phyloP scores from a whole-genome alignment of 1,284 basidiomycete species.

The Vanrija humicola region DNA sequence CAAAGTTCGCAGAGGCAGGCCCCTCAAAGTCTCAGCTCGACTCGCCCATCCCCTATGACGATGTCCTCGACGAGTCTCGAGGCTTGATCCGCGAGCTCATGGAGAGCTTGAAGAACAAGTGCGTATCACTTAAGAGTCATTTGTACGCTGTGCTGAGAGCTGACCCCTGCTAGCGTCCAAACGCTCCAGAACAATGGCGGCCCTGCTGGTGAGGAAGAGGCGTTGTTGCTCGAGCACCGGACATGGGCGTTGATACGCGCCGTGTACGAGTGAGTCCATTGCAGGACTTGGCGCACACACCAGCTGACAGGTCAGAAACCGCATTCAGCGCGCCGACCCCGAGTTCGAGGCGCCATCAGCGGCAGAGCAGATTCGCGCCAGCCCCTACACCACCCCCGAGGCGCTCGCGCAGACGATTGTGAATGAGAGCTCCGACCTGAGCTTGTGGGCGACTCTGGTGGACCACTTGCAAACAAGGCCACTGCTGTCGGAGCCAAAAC shows the following conservation, averaged over 20 bases:
- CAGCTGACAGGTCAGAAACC: constrained; percentile 25
- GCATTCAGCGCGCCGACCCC: constrained; percentile 28
- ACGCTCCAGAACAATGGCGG: no score
- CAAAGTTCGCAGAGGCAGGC: constrained; percentile 37
- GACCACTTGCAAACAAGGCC: constrained; percentile 44
- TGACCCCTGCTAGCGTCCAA: no score
- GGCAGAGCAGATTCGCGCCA: constrained; percentile 22
- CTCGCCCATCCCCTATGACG: constrained; percentile 33
- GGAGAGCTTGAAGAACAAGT: constrained; percentile 34
- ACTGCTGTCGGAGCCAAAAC: constrained; percentile 32
- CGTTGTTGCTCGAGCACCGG: constrained; percentile 40
- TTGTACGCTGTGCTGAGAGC: constrained; percentile 5
- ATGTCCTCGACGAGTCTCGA: constrained; percentile 36
- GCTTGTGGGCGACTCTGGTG: constrained; percentile 37
- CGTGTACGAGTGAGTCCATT: constrained; percentile 34
- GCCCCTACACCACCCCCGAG: constrained; percentile 41
- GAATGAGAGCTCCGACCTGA: constrained; percentile 38
- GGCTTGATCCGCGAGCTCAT: constrained; percentile 35
- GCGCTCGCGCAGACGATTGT: constrained; percentile 41
- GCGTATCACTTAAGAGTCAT: constrained; percentile 1
- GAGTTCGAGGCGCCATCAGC: constrained; percentile 28
- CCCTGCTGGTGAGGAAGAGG: constrained; percentile 27
- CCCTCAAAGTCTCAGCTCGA: constrained; percentile 41
- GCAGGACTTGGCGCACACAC: not conserved
- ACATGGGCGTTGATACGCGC: constrained; percentile 44